Evolutionary conservation across 2,329 filamentous ascomycete species (phyloP).

Genomic region (Pestalotiopsis sp.): DNA sequence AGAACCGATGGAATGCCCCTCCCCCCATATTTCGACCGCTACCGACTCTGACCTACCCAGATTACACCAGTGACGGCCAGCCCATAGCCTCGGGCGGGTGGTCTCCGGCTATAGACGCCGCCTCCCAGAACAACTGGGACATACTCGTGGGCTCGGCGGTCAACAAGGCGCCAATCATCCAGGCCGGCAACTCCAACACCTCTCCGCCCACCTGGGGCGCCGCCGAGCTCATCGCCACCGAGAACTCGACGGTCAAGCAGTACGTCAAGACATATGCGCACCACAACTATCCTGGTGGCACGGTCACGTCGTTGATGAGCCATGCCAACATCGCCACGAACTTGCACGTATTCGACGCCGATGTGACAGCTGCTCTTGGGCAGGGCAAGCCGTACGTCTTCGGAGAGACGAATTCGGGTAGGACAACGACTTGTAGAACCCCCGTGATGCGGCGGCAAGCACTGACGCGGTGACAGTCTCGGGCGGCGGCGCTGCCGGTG

Average conservation of each 20-base stretch:
- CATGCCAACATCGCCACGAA: conserved; percentile 44
- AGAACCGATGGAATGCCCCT: too few species aligned
- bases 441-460: conserved; percentile 27
- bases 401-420: conserved; percentile 54
- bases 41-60: conserved; percentile 21
- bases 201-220: conserved; percentile 40
- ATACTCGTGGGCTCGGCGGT: conserved; percentile 38
- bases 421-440: conserved; percentile 21
- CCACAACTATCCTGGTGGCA: conserved; percentile 52
- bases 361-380: conserved; percentile 40
- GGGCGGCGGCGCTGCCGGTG: conserved; percentile 39
- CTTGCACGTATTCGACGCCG: conserved; percentile 40
- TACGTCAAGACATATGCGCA: conserved; percentile 47
- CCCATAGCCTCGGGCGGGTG: conserved; percentile 41
- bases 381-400: conserved; percentile 48
- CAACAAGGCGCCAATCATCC: conserved; percentile 37
- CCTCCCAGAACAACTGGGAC: conserved; percentile 42
- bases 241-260: conserved; percentile 37
- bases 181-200: conserved; percentile 43
- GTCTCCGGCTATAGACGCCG: conserved; percentile 39
- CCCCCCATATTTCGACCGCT: not conserved
- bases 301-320: conserved; percentile 45
- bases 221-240: conserved; percentile 39
- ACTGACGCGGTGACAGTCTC: conserved; percentile 29
- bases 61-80: conserved; percentile 37